Conservation (phyloP, 2,329 filamentous ascomycete species). For the Moelleriella libera region DNA sequence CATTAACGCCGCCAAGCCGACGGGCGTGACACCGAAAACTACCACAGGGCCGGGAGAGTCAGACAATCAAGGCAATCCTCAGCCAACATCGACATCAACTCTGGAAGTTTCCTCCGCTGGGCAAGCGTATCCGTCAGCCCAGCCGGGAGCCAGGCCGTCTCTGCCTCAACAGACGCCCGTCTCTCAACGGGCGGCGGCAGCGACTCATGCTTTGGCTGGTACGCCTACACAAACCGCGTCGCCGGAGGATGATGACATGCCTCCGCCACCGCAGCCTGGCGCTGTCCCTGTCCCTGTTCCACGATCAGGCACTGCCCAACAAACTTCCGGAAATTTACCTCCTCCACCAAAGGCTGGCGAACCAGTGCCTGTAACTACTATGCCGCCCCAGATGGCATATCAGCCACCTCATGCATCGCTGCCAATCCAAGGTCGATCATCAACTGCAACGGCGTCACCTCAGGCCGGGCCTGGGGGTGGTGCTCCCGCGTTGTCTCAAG, state of each 20-base stretch:
- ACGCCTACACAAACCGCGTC: constrained; percentile 25
- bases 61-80: constrained; percentile 1
- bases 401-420: constrained; percentile 28
- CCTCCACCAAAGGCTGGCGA: constrained; percentile 39
- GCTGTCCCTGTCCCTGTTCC: constrained; percentile 31
- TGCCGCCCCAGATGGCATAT: constrained; percentile 34
- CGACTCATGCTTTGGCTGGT: constrained; percentile 20
- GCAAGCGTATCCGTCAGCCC: constrained; percentile 24
- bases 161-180: constrained; percentile 28
- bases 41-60: neutral
- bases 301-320: neutral
- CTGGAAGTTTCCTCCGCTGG: constrained; percentile 1
- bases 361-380: constrained; percentile 16
- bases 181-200: constrained; percentile 7
- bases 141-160: constrained; percentile 30
- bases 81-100: neutral
- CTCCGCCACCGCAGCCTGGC: constrained; percentile 43
- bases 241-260: constrained; percentile 15
- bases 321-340: constrained; percentile 19
- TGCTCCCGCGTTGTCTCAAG: constrained; percentile 12
- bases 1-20: constrained; percentile 41
- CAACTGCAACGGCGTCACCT: constrained; percentile 20
- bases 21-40: constrained; percentile 33
- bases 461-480: neutral
- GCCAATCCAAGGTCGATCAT: constrained; percentile 29